These are phyloP conservation scores for Paracoccidioides lutzii DNA, from an alignment of 2,329 filamentous ascomycete genomes.

Conservation along the genomic window DNA sequence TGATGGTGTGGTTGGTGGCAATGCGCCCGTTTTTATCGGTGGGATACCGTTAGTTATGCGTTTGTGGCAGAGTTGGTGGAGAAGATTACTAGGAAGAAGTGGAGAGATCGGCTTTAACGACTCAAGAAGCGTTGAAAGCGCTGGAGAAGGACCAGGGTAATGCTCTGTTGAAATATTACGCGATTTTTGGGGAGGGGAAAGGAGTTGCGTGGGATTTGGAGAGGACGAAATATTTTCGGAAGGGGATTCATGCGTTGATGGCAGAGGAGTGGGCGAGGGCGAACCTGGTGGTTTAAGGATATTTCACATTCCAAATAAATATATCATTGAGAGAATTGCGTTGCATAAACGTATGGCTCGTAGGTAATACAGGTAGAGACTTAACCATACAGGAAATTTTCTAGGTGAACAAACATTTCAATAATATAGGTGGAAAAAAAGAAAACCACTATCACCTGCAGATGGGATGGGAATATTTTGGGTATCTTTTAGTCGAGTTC, in stretches of 20 bases:
- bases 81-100: constrained; percentile 32
- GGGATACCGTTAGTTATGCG: constrained; percentile 51
- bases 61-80: constrained; percentile 43
- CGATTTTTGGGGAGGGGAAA: constrained; percentile 46
- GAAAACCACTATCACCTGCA: neutral
- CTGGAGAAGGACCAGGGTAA: constrained; percentile 37
- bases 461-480: neutral
- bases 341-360: neutral
- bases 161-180: constrained; percentile 45
- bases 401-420: neutral
- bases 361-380: neutral
- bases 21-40: constrained; percentile 44
- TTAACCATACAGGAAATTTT: neutral
- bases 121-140: constrained; percentile 34
- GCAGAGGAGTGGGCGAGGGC: constrained; percentile 13
- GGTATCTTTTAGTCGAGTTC: neutral
- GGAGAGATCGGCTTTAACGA: constrained; percentile 38
- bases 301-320: neutral
- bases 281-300: neutral
- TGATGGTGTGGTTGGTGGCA: constrained; percentile 17
- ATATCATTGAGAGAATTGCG: neutral
- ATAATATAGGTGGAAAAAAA: neutral
- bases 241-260: constrained; percentile 27
- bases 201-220: constrained; percentile 48
- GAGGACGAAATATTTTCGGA: constrained; percentile 41